Conservation (phyloP, 805 yeast species). For the Nakazawaea pomicola region DNA sequence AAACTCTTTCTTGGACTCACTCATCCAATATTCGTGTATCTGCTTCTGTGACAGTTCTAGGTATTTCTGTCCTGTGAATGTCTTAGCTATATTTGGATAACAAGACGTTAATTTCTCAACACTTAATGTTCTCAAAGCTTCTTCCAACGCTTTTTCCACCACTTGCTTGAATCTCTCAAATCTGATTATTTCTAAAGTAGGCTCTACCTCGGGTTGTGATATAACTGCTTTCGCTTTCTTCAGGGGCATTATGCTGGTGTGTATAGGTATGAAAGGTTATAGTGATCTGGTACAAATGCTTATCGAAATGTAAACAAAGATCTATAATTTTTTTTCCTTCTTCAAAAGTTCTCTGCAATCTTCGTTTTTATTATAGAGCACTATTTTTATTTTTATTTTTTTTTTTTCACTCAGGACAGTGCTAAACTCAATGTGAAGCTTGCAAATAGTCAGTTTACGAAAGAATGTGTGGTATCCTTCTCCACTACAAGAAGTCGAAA, state of each 20-base stretch:
- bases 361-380: no score
- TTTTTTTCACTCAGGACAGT: not conserved
- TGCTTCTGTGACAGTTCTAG: slow-evolving; percentile 41
- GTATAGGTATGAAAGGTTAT: not conserved
- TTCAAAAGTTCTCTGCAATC: no score
- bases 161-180: slow-evolving; percentile 29
- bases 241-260: slow-evolving; percentile 4
- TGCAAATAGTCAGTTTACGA: no score
- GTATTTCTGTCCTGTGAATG: slow-evolving; percentile 33
- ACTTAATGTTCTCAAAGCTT: slow-evolving; percentile 39
- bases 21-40: slow-evolving; percentile 38
- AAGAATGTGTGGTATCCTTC: slow-evolving; percentile 54
- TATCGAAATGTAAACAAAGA: slow-evolving; percentile 1
- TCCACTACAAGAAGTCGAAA: slow-evolving; percentile 22
- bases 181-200: slow-evolving; percentile 18
- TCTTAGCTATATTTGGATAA: slow-evolving; percentile 36
- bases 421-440: no score
- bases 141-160: slow-evolving; percentile 30
- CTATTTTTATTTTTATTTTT: not conserved
- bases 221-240: not conserved
- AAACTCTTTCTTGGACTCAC: slow-evolving; percentile 39
- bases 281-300: not conserved
- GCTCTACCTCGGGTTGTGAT: not conserved
- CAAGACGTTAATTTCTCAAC: slow-evolving; percentile 38
- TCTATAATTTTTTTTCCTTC: no score